These are phyloP conservation scores for Acanthamoeba sp. DNA, from an alignment of 208 protist species.

Conservation along the genomic window DNA sequence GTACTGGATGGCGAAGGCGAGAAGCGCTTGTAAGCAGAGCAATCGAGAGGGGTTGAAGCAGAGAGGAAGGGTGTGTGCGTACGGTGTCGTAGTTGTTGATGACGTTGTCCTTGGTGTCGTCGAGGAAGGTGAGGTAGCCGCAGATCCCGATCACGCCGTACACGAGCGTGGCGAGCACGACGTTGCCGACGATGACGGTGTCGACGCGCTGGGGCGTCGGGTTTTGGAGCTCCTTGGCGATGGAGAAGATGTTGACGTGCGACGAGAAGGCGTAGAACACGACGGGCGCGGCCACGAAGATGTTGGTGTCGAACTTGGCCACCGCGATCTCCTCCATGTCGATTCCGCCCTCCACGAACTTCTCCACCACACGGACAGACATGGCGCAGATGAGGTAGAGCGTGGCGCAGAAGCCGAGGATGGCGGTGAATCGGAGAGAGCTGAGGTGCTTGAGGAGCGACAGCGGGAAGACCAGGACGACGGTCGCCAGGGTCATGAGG, in stretches of 20 bases:
- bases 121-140: constrained; percentile 57
- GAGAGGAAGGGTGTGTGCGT: neutral
- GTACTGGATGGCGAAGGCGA: neutral
- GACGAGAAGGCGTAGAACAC: constrained; percentile 55
- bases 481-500: constrained; percentile 19
- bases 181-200: constrained; percentile 23
- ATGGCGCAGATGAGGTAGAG: constrained; percentile 52
- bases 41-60: no score
- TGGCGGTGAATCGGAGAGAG: constrained; percentile 41
- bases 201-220: constrained; percentile 28
- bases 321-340: neutral
- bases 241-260: constrained; percentile 66
- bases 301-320: neutral
- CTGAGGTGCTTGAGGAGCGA: constrained; percentile 39
- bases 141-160: constrained; percentile 17
- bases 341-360: neutral
- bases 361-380: neutral
- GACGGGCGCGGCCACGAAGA: constrained; percentile 36
- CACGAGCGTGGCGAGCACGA: neutral
- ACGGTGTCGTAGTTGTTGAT: constrained; percentile 53
- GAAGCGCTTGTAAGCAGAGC: neutral
- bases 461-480: constrained; percentile 49
- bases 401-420: constrained; percentile 51
- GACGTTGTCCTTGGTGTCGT: constrained; percentile 17
- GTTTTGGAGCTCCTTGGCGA: constrained; percentile 27